phyloP scores from a whole-genome alignment of 1,284 basidiomycete species.

The Cutaneotrichosporon cavernicola region DNA sequence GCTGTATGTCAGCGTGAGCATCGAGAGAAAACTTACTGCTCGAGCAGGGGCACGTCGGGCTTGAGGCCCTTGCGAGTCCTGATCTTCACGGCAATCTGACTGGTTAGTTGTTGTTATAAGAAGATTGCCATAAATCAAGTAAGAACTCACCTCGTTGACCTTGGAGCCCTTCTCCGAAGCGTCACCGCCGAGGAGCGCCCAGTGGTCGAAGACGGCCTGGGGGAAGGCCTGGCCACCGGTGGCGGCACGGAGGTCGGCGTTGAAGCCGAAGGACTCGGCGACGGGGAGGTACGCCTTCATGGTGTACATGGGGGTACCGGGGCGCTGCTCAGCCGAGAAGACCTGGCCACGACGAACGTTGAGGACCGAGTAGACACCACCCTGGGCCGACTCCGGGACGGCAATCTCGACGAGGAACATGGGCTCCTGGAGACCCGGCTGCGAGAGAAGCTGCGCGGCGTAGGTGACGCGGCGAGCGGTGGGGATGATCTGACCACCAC shows the following conservation, averaged over 20 bases:
- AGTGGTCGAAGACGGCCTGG: conserved; percentile 91
- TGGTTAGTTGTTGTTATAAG: no score
- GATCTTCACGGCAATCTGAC: conserved; percentile 69
- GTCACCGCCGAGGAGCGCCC: conserved; percentile 61
- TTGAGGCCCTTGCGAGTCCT: conserved; percentile 60
- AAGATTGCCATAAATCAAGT: no score
- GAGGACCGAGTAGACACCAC: conserved; percentile 92
- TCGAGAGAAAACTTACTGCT: conserved; percentile 49
- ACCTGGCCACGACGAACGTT: conserved; percentile 99
- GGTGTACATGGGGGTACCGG: conserved; percentile 99
- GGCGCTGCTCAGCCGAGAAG: conserved; percentile 94
- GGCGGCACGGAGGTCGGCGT: conserved; percentile 87
- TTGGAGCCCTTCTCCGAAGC: conserved; percentile 65
- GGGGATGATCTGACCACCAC: conserved; percentile 98
- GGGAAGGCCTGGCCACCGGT: conserved; percentile 99
- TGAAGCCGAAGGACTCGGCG: conserved; percentile 98
- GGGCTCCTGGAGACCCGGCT: conserved; percentile 92
- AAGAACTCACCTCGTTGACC: conserved; percentile 61
- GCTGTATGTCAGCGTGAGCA: conserved; percentile 10
- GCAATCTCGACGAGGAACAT: conserved; percentile 99
- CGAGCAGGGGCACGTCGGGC: conserved; percentile 80
- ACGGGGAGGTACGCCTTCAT: conserved; percentile 55
- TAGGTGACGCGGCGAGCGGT: conserved; percentile 96
- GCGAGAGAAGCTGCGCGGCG: conserved; percentile 89
- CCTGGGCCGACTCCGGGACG: conserved; percentile 95